Conservation (phyloP, 306 rosid genomes). For the Quercus ilex region DNA sequence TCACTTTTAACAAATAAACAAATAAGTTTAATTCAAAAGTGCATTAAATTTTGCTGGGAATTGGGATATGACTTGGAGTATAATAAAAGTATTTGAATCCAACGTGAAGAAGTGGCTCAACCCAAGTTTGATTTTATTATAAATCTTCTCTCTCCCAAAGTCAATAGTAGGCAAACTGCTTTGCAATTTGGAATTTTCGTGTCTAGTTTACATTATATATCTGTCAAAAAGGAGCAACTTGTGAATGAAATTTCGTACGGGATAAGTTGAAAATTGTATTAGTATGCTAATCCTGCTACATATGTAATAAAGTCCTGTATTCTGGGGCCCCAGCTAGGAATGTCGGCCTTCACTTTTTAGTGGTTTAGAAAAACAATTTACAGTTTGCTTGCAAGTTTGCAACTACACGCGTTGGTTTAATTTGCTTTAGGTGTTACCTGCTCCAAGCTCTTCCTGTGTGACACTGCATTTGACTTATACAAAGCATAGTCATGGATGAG, state of each 20-base stretch:
- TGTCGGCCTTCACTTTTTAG: not conserved
- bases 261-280: not conserved
- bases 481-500: not conserved
- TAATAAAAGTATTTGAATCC: not conserved
- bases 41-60: not conserved
- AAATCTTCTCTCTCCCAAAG: not conserved
- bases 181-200: not conserved
- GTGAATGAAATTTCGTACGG: not conserved
- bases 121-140: too few relatives aligned
- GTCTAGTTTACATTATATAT: not conserved
- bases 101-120: not conserved
- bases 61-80: not conserved
- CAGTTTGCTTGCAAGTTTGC: conserved; percentile 2
- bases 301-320: too few relatives aligned
- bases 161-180: conserved; percentile 25
- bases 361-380: not conserved
- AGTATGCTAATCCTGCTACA: not conserved
- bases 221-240: not conserved
- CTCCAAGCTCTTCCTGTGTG: conserved; percentile 13
- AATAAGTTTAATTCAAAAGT: not conserved
- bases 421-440: conserved; percentile 15
- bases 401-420: not conserved
- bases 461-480: not conserved
- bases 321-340: not conserved
- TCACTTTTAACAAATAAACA: too few relatives aligned